phyloP scores from a whole-genome alignment of 441 rosid genomes.

The Melastoma candidum region DNA sequence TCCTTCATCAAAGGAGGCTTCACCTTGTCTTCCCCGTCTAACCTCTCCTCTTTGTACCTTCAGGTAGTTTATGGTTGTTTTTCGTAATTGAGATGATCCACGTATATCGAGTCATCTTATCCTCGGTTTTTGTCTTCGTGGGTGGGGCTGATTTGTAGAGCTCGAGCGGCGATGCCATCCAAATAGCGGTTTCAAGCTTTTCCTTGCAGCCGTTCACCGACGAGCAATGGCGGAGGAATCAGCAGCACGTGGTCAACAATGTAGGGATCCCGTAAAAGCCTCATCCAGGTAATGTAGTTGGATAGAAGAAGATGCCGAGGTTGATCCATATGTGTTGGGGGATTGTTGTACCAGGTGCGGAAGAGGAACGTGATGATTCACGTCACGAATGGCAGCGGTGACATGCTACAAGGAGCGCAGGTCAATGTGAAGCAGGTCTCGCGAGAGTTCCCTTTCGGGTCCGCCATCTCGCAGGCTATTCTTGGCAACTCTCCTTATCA shows the following conservation, averaged over 20 bases:
- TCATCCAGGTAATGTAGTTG: neutral
- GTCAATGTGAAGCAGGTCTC: slow-evolving; percentile 45
- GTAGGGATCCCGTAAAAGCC: slow-evolving; percentile 19
- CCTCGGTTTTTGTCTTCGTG: slow-evolving; percentile 7
- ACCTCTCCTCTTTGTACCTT: slow-evolving; percentile 32
- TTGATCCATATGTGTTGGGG: neutral
- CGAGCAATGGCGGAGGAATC: slow-evolving; percentile 56
- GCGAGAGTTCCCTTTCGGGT: slow-evolving; percentile 72
- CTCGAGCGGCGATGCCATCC: slow-evolving; percentile 21
- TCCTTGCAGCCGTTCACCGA: slow-evolving; percentile 69
- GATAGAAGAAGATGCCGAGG: neutral
- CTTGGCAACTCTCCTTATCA: slow-evolving; percentile 59
- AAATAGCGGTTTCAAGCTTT: slow-evolving; percentile 31
- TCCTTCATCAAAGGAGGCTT: slow-evolving; percentile 94
- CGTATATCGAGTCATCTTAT: too few species aligned
- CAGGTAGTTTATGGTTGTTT: slow-evolving; percentile 23
- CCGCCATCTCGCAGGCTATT: slow-evolving; percentile 64
- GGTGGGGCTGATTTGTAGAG: slow-evolving; percentile 18
- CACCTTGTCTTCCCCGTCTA: slow-evolving; percentile 38
- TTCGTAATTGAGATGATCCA: too few species aligned
- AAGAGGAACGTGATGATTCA: slow-evolving; percentile 61
- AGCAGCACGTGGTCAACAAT: slow-evolving; percentile 39
- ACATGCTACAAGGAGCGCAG: slow-evolving; percentile 38
- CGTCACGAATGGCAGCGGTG: slow-evolving; percentile 45
- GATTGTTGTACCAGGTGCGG: slow-evolving; percentile 33